phyloP scores from a whole-genome alignment of 805 yeast genomes.

The Hanseniaspora guilliermondii region DNA sequence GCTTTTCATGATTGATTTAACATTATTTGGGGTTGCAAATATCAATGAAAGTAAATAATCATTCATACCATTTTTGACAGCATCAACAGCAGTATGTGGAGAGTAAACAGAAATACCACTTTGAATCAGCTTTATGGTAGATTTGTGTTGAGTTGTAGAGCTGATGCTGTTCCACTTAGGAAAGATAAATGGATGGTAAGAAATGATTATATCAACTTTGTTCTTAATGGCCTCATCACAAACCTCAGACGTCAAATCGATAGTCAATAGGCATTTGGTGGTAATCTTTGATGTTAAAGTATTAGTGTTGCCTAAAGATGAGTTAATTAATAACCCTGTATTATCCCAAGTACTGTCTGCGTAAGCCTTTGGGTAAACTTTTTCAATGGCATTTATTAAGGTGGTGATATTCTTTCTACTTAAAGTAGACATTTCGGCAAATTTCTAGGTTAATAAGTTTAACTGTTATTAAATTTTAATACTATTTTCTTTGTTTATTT shows the following conservation, averaged over 20 bases:
- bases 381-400: conserved; percentile 37
- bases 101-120: conserved; percentile 78
- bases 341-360: conserved; percentile 94
- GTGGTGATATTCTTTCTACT: neutral
- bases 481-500: too few relatives aligned
- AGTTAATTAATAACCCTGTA: conserved; percentile 77
- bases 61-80: conserved; percentile 84
- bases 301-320: conserved; percentile 22
- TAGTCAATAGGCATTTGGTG: conserved; percentile 45
- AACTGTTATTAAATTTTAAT: too few relatives aligned
- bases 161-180: conserved; percentile 68
- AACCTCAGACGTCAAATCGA: conserved; percentile 74
- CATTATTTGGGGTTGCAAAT: conserved; percentile 29
- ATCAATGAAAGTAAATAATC: conserved; percentile 74
- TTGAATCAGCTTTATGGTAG: conserved; percentile 58
- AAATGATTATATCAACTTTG: conserved; percentile 49
- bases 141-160: conserved; percentile 62
- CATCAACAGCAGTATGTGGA: conserved; percentile 95
- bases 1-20: conserved; percentile 22
- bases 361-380: conserved; percentile 61
- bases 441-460: too few relatives aligned
- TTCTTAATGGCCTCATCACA: conserved; percentile 67
- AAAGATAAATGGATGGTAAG: conserved; percentile 93
- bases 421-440: neutral
- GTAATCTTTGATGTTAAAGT: conserved; percentile 14